phyloP scores from a whole-genome alignment of 1,139 yeast species.

The Lizanozyma gosingica region DNA sequence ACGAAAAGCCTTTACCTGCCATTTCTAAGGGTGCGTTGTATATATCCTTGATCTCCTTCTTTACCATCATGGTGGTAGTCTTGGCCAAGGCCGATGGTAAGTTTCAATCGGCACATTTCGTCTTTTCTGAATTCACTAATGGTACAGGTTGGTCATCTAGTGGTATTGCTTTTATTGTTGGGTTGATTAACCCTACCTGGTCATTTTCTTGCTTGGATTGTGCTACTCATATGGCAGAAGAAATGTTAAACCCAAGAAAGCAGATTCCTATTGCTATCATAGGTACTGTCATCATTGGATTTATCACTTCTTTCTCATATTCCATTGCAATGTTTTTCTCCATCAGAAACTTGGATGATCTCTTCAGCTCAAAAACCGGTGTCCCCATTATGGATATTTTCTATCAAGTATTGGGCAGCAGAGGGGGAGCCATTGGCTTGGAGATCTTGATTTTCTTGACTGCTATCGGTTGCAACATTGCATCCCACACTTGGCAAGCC shows the following conservation, averaged over 20 bases:
- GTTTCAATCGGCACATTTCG: constrained; percentile 28
- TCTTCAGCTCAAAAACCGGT: constrained; percentile 23
- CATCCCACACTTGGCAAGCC: constrained; percentile 38
- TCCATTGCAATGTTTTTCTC: constrained; percentile 36
- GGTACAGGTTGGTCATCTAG: constrained; percentile 33
- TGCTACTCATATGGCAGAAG: constrained; percentile 37
- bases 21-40: constrained; percentile 29
- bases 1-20: constrained; percentile 23
- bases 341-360: constrained; percentile 22
- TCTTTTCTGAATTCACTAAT: constrained; percentile 28
- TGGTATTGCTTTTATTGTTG: constrained; percentile 37
- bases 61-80: constrained; percentile 27
- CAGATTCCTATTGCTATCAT: constrained; percentile 35
- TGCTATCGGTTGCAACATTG: constrained; percentile 33
- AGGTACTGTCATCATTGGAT: constrained; percentile 35
- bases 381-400: constrained; percentile 34
- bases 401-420: constrained; percentile 27
- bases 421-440: constrained; percentile 30
- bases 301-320: constrained; percentile 30
- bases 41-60: constrained; percentile 27
- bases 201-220: constrained; percentile 35
- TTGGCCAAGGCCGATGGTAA: constrained; percentile 29
- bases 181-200: constrained; percentile 37
- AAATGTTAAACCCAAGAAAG: constrained; percentile 26
- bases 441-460: constrained; percentile 27